Base-by-base conservation (phyloP, 2,329 filamentous ascomycete genomes). In the Thelonectria olida region DNA sequence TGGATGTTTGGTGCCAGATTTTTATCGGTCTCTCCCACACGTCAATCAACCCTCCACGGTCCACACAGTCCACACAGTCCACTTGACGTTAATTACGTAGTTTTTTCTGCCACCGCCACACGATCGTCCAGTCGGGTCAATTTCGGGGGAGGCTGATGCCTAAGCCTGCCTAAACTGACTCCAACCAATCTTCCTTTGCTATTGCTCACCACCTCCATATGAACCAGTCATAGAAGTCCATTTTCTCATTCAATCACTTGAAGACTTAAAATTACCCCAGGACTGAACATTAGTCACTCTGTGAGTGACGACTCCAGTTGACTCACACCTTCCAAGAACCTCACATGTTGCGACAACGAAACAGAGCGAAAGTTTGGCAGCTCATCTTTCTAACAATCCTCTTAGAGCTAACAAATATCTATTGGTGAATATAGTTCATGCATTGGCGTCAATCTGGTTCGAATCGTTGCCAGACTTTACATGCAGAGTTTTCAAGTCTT, bases 1-100 rank as follows among this genome's bases (percentile, higher is more conserved):
- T 68, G 66, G 70, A 72, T 74, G 74, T 70, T n/a, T 68, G 68
- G 69, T 72, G 73, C 73, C 68, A 73, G 66, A 70, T 73, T 74
- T 73, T 74, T 71, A 67, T 69, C 61, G 64, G 72, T 72, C 68
- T 70, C 63, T 42, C 28, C 7, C 28, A 7, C 28, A 41, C 15
- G 36, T 20, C 58, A 65, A 62, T 58, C 55, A 72, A 68, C 69
- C 68, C 70, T 70, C 66, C 54, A 63, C 59, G 58, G 51, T 44
- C 66, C 61, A 47, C 45, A 45, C 25, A 20, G 13, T 27, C 41
- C 39, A 44, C 20, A 45, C 2, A 7, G 36, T 20, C 41, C 20
- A 45, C 20, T 15, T 17, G 51, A 54, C 52, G 58, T 65, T 65
- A 57, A 56, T 61, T 62, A 45, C 9, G 41, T 25, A 45, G 22